Percentiles rank a stretch among this genome's conserved stretches.
Evolutionary conservation across 2,329 filamentous ascomycete genomes (phyloP).

Genomic region (Ophiostoma montium): DNA sequence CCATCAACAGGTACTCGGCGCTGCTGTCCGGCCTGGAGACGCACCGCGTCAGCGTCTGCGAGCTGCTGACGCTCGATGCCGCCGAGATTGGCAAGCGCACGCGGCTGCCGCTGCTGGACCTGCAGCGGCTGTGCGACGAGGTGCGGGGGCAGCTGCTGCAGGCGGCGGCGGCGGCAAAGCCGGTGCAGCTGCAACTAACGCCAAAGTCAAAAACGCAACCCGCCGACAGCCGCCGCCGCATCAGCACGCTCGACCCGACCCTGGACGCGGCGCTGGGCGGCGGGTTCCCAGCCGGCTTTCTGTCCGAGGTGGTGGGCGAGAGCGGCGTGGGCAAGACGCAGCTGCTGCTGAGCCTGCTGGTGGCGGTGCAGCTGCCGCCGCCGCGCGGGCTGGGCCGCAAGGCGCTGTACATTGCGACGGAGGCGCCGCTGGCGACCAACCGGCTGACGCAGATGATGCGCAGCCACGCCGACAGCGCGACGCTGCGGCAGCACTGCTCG

Average conservation of each 20-base stretch:
- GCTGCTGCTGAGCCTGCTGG: conserved; percentile 70
- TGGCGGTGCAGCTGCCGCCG: conserved; percentile 67
- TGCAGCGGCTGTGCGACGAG: conserved; percentile 50
- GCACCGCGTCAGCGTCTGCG: conserved; percentile 61
- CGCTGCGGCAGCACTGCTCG: conserved; percentile 39
- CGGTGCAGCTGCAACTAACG: conserved; percentile 15
- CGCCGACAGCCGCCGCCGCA: conserved; percentile 27
- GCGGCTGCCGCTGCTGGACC: conserved; percentile 63
- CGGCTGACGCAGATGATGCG: conserved; percentile 69
- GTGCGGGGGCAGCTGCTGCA: conserved; percentile 5
- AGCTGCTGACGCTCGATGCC: conserved; percentile 73
- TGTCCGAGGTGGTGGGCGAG: conserved; percentile 86
- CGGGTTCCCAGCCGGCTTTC: conserved; percentile 64
- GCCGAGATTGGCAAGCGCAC: conserved; percentile 77
- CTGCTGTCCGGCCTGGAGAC: conserved; percentile 70
- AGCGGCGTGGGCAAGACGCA: conserved; percentile 94
- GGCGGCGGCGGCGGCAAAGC: not conserved
- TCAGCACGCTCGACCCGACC: conserved; percentile 65
- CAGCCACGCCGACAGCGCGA: conserved; percentile 38
- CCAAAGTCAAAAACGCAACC: conserved; percentile 1
- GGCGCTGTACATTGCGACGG: conserved; percentile 90
- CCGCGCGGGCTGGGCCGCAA: conserved; percentile 56
- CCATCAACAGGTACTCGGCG: conserved; percentile 49
- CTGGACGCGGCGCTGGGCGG: conserved; percentile 67
- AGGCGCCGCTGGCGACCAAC: conserved; percentile 67